Evolutionary conservation across 2,329 filamentous ascomycete genomes (phyloP).

Genomic region (Lachnellula occidentalis): DNA sequence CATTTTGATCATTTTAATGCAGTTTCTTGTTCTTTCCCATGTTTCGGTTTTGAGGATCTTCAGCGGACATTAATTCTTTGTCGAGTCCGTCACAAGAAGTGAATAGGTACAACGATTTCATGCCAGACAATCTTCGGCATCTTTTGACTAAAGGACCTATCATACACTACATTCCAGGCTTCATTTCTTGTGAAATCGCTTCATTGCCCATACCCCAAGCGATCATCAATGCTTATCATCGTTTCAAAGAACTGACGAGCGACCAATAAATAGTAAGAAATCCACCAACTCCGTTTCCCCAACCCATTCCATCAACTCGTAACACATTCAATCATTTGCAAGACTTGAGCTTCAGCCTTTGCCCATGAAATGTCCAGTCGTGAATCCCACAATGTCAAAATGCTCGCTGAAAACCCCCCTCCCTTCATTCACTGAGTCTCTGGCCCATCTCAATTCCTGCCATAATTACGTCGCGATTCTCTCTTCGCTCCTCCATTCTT

Average conservation of each 20-base stretch:
- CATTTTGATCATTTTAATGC: not conserved
- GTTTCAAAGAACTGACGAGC: not conserved
- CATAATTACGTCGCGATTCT: slow-evolving; percentile 23
- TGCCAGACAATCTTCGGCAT: not conserved
- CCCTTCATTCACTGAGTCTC: slow-evolving; percentile 13
- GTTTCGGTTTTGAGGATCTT: not conserved
- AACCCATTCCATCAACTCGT: not conserved
- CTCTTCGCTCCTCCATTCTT: slow-evolving; percentile 45
- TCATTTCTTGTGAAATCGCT: not conserved
- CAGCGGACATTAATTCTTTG: no score
- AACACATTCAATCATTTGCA: not conserved
- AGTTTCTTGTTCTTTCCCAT: not conserved
- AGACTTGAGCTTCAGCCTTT: not conserved
- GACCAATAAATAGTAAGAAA: slow-evolving; percentile 9
- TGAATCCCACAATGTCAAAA: not conserved
- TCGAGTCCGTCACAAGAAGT: not conserved
- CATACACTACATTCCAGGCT: not conserved
- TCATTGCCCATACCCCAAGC: not conserved
- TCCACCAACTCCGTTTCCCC: not conserved
- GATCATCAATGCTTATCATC: not conserved
- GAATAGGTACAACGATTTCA: not conserved
- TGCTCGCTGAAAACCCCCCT: slow-evolving; percentile 4
- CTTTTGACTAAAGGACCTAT: not conserved
- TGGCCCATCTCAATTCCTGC: slow-evolving; percentile 17
- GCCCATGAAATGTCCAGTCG: not conserved